Base-by-base conservation (phyloP, 2,329 filamentous ascomycete genomes). In the Penicillium sp. region DNA sequence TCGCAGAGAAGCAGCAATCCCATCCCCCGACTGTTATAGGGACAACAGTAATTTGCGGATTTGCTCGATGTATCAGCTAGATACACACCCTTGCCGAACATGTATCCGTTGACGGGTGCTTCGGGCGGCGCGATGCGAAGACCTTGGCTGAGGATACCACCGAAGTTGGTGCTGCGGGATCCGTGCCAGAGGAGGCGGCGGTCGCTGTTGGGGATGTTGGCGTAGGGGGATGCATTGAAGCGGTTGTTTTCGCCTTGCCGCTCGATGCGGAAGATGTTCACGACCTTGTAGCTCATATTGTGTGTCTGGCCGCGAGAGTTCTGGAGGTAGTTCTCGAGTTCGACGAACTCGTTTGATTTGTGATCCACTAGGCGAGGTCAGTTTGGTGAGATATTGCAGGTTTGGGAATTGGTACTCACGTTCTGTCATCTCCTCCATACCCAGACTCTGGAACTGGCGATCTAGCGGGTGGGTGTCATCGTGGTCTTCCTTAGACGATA, bases 41-140 rank as follows among this genome's bases (percentile, higher is more conserved):
- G 71, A 52, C 74, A 82, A 71, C 90, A 94, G 77, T 96, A 96
- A 66, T 85, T 85, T 17, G 90, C 90, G 2, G 88, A 91, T 76
- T 96, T 96, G 70, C 85, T 89, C 0, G 86, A 89, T 82, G 92
- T 92, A 68, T 96, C 91, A 2, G 91, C 91, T 2, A 96, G 83
- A 70, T 96, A 96, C 47, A 96, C 89, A 44, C 91, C 91, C 74
- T 96, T 96, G 57, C 89, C 91, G 65, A 96, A 96, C 89, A 93
- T 93, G 78, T 93, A 92, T 1, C 90, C 90, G 5, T 81, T 83
- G 0, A 86, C 86, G 0, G 91, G 92, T 0, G 91, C 91, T 73
- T 96, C 78, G 1, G 77, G 78, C 0, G 92, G 92, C 7, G 92
- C 92, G 63, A 96, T 96, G n/a, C 91, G 89, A 7, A 96, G 83